Conservation (phyloP, 768 basidiomycete genomes). For the Pilatotrama ljubarskyi region DNA sequence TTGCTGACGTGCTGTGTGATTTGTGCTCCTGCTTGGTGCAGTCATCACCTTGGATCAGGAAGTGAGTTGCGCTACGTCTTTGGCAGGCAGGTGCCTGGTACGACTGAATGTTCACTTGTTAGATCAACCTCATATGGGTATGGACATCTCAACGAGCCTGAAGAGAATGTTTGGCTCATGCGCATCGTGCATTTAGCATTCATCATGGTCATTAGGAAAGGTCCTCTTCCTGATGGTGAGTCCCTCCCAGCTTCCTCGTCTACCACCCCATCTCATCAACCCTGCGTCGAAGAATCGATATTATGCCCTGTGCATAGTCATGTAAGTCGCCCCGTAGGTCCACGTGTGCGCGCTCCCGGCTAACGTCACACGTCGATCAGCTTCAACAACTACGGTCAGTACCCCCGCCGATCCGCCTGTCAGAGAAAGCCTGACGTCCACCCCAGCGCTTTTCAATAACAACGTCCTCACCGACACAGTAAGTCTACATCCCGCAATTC, state of each 20-base stretch:
- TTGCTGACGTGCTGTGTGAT: not conserved
- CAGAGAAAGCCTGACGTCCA: not conserved
- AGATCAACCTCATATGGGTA: slow-evolving; percentile 62
- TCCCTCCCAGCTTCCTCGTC: slow-evolving; percentile 16
- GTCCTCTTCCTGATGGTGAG: slow-evolving; percentile 52
- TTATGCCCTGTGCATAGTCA: slow-evolving; percentile 48
- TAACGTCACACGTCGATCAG: slow-evolving; percentile 30
- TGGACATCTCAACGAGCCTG: not conserved
- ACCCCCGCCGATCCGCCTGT: not conserved
- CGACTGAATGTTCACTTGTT: not conserved
- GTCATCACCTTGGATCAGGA: slow-evolving; percentile 55
- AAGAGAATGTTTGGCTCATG: not conserved
- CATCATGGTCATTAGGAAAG: slow-evolving; percentile 59
- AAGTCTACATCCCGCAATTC: not conserved
- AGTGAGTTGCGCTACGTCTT: slow-evolving; percentile 34
- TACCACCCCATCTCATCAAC: not conserved
- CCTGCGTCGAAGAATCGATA: slow-evolving; percentile 51
- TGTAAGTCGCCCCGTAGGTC: slow-evolving; percentile 39
- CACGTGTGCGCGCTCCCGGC: not conserved
- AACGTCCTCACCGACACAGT: slow-evolving; percentile 20
- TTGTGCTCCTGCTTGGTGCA: slow-evolving; percentile 26
- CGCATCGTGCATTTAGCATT: slow-evolving; percentile 36
- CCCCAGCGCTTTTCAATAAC: slow-evolving; percentile 44
- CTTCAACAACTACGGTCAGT: slow-evolving; percentile 55
- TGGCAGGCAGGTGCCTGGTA: not conserved